A percentile compares a stretch with the other conserved stretches of the same genome.
These are phyloP conservation scores for Ogataea pilisensis DNA, from an alignment of 805 yeast species.

Conservation along the genomic window DNA sequence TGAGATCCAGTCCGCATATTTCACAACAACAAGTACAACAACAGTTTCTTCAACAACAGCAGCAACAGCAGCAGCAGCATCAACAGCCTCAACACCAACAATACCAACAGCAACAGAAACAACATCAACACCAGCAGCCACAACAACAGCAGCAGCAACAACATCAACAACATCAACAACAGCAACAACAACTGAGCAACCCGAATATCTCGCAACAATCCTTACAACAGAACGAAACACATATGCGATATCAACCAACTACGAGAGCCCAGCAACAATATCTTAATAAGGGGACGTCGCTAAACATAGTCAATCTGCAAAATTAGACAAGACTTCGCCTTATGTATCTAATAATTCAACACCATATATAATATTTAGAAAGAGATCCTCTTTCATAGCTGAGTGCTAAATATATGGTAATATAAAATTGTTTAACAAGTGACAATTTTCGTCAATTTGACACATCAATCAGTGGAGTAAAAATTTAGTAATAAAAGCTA, in stretches of 20 bases:
- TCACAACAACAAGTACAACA: constrained; percentile 2
- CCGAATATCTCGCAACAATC: neutral
- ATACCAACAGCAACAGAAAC: neutral
- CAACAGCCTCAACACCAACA: constrained; percentile 8
- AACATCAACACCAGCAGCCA: constrained; percentile 3
- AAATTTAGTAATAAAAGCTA: too few species aligned
- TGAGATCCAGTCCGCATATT: neutral
- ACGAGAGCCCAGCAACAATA: constrained; percentile 31
- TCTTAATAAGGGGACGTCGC: constrained; percentile 13
- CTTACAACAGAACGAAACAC: constrained; percentile 2
- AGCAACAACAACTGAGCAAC: too few species aligned
- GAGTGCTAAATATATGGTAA: too few species aligned
- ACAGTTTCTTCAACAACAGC: constrained; percentile 1
- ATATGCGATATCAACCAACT: constrained; percentile 23
- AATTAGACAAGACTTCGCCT: too few species aligned
- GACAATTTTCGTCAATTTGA: too few species aligned
- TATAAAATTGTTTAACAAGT: too few species aligned
- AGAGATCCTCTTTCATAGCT: too few species aligned
- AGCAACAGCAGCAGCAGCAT: constrained; percentile 3
- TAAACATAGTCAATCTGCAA: constrained; percentile 22
- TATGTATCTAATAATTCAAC: too few species aligned
- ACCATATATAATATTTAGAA: too few species aligned
- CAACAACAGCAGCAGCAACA: constrained; percentile 1
- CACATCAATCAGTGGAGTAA: too few species aligned
- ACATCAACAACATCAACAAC: neutral